phyloP scores from a whole-genome alignment of 2,329 filamentous ascomycete genomes.

The Lasiodiplodia sp. region DNA sequence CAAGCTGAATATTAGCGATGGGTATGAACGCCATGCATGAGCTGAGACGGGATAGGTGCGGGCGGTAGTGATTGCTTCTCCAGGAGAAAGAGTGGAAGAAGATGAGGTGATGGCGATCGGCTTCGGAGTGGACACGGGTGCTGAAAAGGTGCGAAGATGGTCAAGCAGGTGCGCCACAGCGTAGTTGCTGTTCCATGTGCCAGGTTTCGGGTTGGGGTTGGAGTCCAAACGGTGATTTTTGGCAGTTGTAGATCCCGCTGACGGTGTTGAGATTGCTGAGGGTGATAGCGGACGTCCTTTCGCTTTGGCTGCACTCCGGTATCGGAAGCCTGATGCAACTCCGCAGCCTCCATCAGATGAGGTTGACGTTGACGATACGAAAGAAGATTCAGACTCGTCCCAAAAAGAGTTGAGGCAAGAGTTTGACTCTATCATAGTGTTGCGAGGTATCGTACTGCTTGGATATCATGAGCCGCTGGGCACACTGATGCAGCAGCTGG shows the following conservation, averaged over 20 bases:
- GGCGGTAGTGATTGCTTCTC: constrained; percentile 35
- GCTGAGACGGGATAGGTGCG: constrained; percentile 33
- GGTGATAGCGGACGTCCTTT: not conserved
- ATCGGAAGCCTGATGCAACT: not conserved
- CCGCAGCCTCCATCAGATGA: not conserved
- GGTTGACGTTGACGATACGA: not conserved
- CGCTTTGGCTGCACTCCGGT: not conserved
- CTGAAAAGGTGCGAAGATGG: constrained; percentile 36
- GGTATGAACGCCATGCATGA: constrained; percentile 38
- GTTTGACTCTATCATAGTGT: not conserved
- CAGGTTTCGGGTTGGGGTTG: constrained; percentile 29
- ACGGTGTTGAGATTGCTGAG: not conserved
- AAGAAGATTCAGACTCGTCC: not conserved
- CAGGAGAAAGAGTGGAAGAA: constrained; percentile 13
- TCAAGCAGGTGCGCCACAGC: constrained; percentile 50
- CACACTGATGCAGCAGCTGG: not conserved
- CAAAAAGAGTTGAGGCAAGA: not conserved
- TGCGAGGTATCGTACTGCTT: not conserved
- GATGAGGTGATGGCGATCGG: not conserved
- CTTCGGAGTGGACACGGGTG: constrained; percentile 30
- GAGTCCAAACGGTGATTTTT: not conserved
- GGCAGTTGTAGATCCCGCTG: not conserved
- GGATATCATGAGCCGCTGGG: not conserved
- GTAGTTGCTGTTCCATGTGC: constrained; percentile 51
- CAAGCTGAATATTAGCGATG: constrained; percentile 46